Conservation (phyloP, 306 rosid genomes). For the Dalbergia cochinchinensis region DNA sequence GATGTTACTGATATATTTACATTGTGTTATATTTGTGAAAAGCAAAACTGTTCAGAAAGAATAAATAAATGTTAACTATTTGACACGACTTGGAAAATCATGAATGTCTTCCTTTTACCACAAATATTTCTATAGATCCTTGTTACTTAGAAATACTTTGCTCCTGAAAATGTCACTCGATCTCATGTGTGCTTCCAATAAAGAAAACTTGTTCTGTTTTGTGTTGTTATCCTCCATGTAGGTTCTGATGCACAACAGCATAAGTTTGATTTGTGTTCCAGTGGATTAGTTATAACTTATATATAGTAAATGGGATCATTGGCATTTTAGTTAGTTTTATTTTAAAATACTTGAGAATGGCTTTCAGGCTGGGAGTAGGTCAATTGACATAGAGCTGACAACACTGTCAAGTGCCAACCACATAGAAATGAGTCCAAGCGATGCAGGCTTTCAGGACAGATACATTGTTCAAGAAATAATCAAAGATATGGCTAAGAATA, state of each 20-base stretch:
- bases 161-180: background rate
- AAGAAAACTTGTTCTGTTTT: background rate
- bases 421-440: slow-evolving; percentile 88
- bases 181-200: background rate
- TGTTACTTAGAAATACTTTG: background rate
- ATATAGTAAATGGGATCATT: background rate
- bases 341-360: slow-evolving; percentile 32
- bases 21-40: background rate
- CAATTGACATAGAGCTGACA: slow-evolving; percentile 88
- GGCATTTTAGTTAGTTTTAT: background rate
- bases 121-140: background rate
- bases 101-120: slow-evolving; percentile 20
- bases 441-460: slow-evolving; percentile 97
- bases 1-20: background rate
- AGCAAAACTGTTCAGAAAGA: background rate
- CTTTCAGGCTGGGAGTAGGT: slow-evolving; percentile 93
- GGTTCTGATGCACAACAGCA: background rate
- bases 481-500: slow-evolving; percentile 92
- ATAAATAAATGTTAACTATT: background rate
- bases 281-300: background rate
- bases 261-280: background rate
- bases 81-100: background rate
- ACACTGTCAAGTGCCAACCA: slow-evolving; percentile 88
- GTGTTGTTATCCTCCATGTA: background rate
- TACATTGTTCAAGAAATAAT: slow-evolving; percentile 93